Evolutionary conservation across 257 asterid species (phyloP).

Genomic region (Jacaranda copaia): DNA sequence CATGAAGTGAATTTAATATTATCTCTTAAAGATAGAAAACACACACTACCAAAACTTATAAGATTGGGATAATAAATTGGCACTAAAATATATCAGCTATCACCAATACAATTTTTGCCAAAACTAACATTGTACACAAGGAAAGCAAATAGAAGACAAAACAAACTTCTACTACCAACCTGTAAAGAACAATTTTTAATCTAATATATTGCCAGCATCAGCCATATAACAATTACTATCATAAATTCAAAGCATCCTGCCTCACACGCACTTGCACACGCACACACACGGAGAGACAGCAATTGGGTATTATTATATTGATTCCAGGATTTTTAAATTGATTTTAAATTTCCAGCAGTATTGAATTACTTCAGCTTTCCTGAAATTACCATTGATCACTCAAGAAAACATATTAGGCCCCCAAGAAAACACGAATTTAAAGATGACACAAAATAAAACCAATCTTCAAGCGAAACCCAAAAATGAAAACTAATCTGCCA

Average conservation of each 20-base stretch:
- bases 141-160: no score
- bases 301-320: background rate
- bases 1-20: background rate
- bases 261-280: no score
- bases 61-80: background rate
- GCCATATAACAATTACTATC: no score
- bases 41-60: background rate
- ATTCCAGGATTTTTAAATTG: background rate
- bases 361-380: no score
- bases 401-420: slow-evolving; percentile 15
- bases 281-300: background rate
- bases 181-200: background rate
- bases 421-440: background rate
- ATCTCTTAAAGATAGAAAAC: background rate
- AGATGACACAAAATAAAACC: background rate
- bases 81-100: background rate
- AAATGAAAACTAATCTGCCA: background rate
- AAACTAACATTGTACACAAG: no score
- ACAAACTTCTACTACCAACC: background rate
- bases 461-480: background rate
- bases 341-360: background rate
- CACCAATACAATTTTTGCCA: background rate
- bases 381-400: no score
- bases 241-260: no score
- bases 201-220: background rate